Conservation (phyloP, 2,329 filamentous ascomycete genomes). For the Drechmeria coniospora region DNA sequence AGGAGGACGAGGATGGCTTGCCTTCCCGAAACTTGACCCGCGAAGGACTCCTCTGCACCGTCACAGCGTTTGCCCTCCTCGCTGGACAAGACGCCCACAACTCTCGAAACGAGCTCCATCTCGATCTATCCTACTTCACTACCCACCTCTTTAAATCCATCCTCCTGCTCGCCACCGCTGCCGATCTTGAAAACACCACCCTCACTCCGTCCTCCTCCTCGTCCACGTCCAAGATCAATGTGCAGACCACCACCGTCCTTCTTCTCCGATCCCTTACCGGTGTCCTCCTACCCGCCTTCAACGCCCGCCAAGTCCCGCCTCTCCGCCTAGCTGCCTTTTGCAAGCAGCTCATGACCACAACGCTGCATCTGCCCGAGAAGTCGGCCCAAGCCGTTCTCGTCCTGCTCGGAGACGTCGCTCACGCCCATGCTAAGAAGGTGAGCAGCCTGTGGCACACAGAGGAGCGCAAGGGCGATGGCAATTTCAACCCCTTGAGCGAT, state of each 20-base stretch:
- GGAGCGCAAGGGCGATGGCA: constrained; percentile 80
- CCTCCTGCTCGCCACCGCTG: constrained; percentile 60
- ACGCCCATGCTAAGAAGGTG: constrained; percentile 70
- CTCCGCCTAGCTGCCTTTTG: constrained; percentile 79
- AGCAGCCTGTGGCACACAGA: constrained; percentile 86
- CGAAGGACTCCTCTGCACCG: constrained; percentile 83
- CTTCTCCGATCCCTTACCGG: constrained; percentile 75
- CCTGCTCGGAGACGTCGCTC: constrained; percentile 62
- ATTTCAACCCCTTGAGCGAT: constrained; percentile 57
- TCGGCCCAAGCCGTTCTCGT: constrained; percentile 67
- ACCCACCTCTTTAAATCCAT: constrained; percentile 83
- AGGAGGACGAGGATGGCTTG: constrained; percentile 26
- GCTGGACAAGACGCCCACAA: constrained; percentile 87
- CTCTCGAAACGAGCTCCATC: constrained; percentile 62
- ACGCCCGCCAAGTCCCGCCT: constrained; percentile 62
- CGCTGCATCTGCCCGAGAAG: constrained; percentile 82
- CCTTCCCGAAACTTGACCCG: constrained; percentile 59
- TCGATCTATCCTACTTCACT: constrained; percentile 92
- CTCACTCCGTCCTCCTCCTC: constrained; percentile 23
- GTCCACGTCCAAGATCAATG: constrained; percentile 58
- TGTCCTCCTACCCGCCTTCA: constrained; percentile 60
- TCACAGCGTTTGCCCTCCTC: constrained; percentile 91
- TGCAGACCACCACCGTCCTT: constrained; percentile 86
- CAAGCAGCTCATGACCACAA: constrained; percentile 72
- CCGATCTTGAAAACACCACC: constrained; percentile 67